A percentile compares a stretch with the other conserved stretches of the same genome.
These are phyloP conservation scores for Irpex sp. DNA, from an alignment of 1,284 basidiomycete genomes.

Conservation along the genomic window DNA sequence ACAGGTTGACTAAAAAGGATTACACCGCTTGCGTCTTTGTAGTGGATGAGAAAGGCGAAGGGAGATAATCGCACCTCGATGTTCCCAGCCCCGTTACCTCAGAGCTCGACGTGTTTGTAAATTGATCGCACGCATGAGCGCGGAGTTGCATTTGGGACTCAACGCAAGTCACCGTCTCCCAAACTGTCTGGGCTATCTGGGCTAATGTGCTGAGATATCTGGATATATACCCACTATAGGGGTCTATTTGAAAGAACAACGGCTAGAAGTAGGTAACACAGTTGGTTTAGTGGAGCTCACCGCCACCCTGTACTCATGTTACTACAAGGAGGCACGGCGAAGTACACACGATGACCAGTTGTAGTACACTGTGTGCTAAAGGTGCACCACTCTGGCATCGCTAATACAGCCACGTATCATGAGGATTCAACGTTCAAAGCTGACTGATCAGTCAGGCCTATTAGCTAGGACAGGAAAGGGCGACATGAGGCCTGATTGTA, in stretches of 20 bases:
- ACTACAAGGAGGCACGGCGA: too few relatives aligned
- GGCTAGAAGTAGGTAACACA: too few relatives aligned
- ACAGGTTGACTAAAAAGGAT: neutral
- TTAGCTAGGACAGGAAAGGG: too few relatives aligned
- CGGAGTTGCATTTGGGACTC: neutral
- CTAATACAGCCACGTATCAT: neutral
- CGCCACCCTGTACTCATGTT: too few relatives aligned
- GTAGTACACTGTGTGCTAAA: neutral
- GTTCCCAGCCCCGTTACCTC: neutral
- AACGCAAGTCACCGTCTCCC: neutral
- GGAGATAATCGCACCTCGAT: neutral
- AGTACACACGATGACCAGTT: neutral
- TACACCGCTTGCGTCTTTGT: neutral
- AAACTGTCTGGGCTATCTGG: neutral
- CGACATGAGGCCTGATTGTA: too few relatives aligned
- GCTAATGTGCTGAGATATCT: too few relatives aligned
- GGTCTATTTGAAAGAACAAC: neutral
- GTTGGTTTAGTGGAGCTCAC: neutral
- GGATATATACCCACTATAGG: too few relatives aligned
- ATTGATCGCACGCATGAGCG: slow-evolving; percentile 1
- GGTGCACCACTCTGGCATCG: too few relatives aligned
- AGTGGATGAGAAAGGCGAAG: neutral
- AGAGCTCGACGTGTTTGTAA: neutral
- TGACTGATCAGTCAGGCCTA: neutral
- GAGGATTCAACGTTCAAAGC: neutral